phyloP scores from a whole-genome alignment of 2,329 filamentous ascomycete genomes.

The Pyrenochaeta sp. region DNA sequence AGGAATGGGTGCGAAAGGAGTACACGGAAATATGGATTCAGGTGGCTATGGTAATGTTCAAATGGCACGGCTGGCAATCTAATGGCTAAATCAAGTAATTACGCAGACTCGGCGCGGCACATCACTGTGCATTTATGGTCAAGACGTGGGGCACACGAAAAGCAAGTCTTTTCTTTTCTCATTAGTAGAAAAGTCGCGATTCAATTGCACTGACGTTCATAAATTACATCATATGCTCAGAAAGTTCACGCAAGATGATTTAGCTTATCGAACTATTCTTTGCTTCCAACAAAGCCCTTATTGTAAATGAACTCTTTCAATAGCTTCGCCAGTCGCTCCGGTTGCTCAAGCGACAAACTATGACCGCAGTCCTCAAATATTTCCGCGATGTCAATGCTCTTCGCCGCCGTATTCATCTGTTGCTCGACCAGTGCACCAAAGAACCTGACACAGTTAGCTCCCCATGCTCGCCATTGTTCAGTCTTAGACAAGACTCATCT shows the following conservation, averaged over 20 bases:
- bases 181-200: too few relatives aligned
- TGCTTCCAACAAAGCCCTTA: too few relatives aligned
- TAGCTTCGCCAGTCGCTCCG: conserved; percentile 21
- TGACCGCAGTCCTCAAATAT: conserved; percentile 28
- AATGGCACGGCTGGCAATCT: not conserved
- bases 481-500: not conserved
- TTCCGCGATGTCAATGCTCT: conserved; percentile 35
- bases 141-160: not conserved
- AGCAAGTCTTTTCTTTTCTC: too few relatives aligned
- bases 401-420: conserved; percentile 39
- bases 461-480: not conserved
- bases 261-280: too few relatives aligned
- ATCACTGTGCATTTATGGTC: not conserved
- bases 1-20: not conserved
- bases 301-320: conserved; percentile 21
- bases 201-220: too few relatives aligned
- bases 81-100: conserved; percentile 1
- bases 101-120: not conserved
- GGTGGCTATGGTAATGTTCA: too few relatives aligned
- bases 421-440: conserved; percentile 26
- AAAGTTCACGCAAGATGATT: too few relatives aligned
- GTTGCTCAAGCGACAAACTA: conserved; percentile 26
- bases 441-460: conserved; percentile 11
- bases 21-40: too few relatives aligned
- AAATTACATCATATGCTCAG: too few relatives aligned